phyloP scores from a whole-genome alignment of 805 yeast genomes.

The Deakozyma indianensis region DNA sequence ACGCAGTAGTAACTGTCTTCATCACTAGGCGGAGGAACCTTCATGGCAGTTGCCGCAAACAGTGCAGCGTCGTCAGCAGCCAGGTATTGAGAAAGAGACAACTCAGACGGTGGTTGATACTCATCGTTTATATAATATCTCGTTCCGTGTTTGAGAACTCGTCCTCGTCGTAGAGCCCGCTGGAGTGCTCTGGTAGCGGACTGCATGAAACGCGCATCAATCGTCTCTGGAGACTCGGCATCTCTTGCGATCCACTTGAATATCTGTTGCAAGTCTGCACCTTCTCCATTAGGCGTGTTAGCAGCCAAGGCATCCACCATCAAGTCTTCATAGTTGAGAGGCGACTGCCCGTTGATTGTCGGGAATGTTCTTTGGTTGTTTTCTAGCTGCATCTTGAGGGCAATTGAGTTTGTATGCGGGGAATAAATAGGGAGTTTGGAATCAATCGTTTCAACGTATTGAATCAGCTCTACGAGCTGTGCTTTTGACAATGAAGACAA shows the following conservation, averaged over 20 bases:
- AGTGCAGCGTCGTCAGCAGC: slow-evolving; percentile 23
- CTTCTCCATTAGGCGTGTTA: slow-evolving; percentile 16
- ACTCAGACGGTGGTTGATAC: slow-evolving; percentile 20
- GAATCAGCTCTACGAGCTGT: slow-evolving; percentile 26
- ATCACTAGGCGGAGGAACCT: slow-evolving; percentile 21
- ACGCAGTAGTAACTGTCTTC: slow-evolving; percentile 18
- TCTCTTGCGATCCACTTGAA: slow-evolving; percentile 17
- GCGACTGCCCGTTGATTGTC: slow-evolving; percentile 8
- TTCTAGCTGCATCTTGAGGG: slow-evolving; percentile 20
- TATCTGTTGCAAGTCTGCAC: slow-evolving; percentile 13
- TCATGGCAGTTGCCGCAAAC: slow-evolving; percentile 19
- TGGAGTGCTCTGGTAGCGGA: slow-evolving; percentile 24
- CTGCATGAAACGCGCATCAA: slow-evolving; percentile 21
- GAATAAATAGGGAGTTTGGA: slow-evolving; percentile 26
- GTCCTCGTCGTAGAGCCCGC: slow-evolving; percentile 22
- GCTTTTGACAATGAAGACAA: slow-evolving; percentile 23
- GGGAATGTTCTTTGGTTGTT: slow-evolving; percentile 13
- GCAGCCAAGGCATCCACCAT: slow-evolving; percentile 20
- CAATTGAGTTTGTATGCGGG: slow-evolving; percentile 21
- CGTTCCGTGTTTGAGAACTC: slow-evolving; percentile 18
- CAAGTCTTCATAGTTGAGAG: slow-evolving; percentile 18
- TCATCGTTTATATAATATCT: slow-evolving; percentile 18
- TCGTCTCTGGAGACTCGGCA: slow-evolving; percentile 12
- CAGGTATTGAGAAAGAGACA: slow-evolving; percentile 18
- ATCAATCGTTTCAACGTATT: slow-evolving; percentile 23